These are phyloP conservation scores for Trichoderma pleuroti DNA, from an alignment of 2,329 filamentous ascomycete species.

Conservation along the genomic window DNA sequence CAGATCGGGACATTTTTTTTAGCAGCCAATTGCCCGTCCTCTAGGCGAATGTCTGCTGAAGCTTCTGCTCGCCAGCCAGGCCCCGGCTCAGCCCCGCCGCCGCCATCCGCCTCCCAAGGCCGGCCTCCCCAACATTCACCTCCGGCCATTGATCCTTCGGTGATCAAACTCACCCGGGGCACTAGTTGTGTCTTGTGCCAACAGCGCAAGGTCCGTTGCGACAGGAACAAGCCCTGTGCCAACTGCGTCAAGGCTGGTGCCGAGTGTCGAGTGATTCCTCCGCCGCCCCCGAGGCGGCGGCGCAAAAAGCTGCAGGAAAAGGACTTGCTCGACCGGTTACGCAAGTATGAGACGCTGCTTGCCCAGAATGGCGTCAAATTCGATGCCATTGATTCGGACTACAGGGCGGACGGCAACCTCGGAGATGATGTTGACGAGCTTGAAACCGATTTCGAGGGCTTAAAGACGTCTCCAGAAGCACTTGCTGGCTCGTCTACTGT, in stretches of 20 bases:
- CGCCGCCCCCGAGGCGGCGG: slow-evolving; percentile 54
- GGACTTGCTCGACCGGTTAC: slow-evolving; percentile 66
- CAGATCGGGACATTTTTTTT: background rate
- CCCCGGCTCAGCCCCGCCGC: slow-evolving; percentile 20
- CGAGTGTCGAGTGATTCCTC: slow-evolving; percentile 58
- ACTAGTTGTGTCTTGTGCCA: slow-evolving; percentile 70
- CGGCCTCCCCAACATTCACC: slow-evolving; percentile 23
- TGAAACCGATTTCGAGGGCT: slow-evolving; percentile 52
- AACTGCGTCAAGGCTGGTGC: slow-evolving; percentile 62
- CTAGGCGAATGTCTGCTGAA: slow-evolving; percentile 6
- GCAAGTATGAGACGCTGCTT: slow-evolving; percentile 64
- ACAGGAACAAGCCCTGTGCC: slow-evolving; percentile 67
- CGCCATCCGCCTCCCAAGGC: slow-evolving; percentile 18
- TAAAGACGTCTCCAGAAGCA: slow-evolving; percentile 51
- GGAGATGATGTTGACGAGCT: slow-evolving; percentile 54
- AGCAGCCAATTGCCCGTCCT: background rate
- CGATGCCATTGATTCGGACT: slow-evolving; percentile 58
- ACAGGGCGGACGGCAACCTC: slow-evolving; percentile 29
- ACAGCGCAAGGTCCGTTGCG: slow-evolving; percentile 71
- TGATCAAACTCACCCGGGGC: slow-evolving; percentile 55
- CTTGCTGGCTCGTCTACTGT: slow-evolving; percentile 27
- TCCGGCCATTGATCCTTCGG: slow-evolving; percentile 37
- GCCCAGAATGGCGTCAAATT: slow-evolving; percentile 65
- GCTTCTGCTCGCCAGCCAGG: background rate
- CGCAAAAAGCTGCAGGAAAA: slow-evolving; percentile 65